These are phyloP conservation scores for Torulaspora microellipsoides DNA, from an alignment of 805 yeast species.

Conservation along the genomic window DNA sequence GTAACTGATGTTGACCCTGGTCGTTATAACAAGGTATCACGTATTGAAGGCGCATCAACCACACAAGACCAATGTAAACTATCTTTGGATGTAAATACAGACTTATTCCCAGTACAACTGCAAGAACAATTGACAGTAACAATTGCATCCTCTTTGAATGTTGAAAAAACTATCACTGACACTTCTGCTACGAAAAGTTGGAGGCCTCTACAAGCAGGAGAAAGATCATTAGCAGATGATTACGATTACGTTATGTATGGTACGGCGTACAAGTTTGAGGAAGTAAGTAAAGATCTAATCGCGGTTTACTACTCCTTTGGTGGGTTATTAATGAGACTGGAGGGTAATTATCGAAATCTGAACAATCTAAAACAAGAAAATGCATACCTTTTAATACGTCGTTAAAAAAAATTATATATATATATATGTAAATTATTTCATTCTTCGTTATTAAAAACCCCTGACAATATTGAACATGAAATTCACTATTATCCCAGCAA, in stretches of 20 bases:
- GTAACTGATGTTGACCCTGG: slow-evolving; percentile 81
- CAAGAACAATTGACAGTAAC: slow-evolving; percentile 82
- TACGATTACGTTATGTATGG: slow-evolving; percentile 99
- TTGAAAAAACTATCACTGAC: slow-evolving; percentile 42
- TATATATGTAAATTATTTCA: slow-evolving; percentile 1
- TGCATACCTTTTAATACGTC: slow-evolving; percentile 83
- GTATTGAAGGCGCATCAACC: slow-evolving; percentile 83
- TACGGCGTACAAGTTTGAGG: slow-evolving; percentile 94
- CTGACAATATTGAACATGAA: slow-evolving; percentile 59
- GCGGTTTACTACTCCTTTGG: slow-evolving; percentile 95
- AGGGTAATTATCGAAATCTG: slow-evolving; percentile 89
- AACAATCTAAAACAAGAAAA: slow-evolving; percentile 90
- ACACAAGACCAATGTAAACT: slow-evolving; percentile 66
- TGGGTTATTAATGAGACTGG: slow-evolving; percentile 87
- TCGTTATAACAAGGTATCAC: slow-evolving; percentile 85
- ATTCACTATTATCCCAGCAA: slow-evolving; percentile 68
- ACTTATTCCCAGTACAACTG: slow-evolving; percentile 76
- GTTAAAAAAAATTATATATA: slow-evolving; percentile 35
- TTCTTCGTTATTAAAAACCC: slow-evolving; percentile 16
- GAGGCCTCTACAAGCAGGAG: slow-evolving; percentile 70
- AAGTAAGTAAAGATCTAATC: slow-evolving; percentile 59
- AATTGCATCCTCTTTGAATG: slow-evolving; percentile 66
- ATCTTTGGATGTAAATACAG: slow-evolving; percentile 86
- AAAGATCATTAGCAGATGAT: slow-evolving; percentile 87
- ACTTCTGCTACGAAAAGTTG: slow-evolving; percentile 34